Conservation (phyloP, 768 basidiomycete species). For the Solioccasus polychromus region DNA sequence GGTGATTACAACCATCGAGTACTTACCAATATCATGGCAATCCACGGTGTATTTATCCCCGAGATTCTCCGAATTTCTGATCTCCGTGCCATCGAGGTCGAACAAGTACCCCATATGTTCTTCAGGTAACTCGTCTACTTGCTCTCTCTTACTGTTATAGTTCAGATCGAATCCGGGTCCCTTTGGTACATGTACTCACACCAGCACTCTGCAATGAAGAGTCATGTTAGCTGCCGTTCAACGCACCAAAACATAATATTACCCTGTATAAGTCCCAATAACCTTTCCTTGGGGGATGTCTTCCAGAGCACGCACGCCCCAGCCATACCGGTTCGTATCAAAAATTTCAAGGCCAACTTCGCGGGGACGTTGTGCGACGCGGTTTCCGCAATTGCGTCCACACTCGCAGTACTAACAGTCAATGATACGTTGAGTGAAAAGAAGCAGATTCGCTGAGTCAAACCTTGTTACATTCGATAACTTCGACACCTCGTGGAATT, state of each 20-base stretch:
- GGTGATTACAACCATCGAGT: background rate
- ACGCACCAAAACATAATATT: constrained; percentile 14
- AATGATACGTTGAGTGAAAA: background rate
- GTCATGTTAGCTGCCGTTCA: constrained; percentile 3
- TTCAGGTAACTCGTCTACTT: constrained; percentile 36
- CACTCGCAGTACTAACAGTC: constrained; percentile 45
- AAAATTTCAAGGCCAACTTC: constrained; percentile 62
- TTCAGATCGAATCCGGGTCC: background rate
- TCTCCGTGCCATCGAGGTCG: constrained; percentile 60
- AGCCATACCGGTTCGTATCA: constrained; percentile 56
- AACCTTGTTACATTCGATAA: constrained; percentile 68
- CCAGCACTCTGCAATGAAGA: constrained; percentile 36
- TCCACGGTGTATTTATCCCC: constrained; percentile 52
- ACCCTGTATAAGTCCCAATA: constrained; percentile 71
- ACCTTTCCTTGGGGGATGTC: constrained; percentile 53
- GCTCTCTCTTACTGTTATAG: constrained; percentile 40
- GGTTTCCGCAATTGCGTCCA: constrained; percentile 46
- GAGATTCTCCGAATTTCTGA: constrained; percentile 32
- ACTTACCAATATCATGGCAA: constrained; percentile 48
- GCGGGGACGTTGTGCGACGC: constrained; percentile 59
- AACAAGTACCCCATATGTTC: constrained; percentile 51
- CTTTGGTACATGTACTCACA: constrained; percentile 35
- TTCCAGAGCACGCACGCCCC: constrained; percentile 56
- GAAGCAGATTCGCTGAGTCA: constrained; percentile 4
- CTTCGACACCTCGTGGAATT: constrained; percentile 41